Evolutionary conservation across 1,284 basidiomycete species (phyloP), one percentile per base, ranked within the genome.

Genomic region (Fomitopsis schrenkii): DNA sequence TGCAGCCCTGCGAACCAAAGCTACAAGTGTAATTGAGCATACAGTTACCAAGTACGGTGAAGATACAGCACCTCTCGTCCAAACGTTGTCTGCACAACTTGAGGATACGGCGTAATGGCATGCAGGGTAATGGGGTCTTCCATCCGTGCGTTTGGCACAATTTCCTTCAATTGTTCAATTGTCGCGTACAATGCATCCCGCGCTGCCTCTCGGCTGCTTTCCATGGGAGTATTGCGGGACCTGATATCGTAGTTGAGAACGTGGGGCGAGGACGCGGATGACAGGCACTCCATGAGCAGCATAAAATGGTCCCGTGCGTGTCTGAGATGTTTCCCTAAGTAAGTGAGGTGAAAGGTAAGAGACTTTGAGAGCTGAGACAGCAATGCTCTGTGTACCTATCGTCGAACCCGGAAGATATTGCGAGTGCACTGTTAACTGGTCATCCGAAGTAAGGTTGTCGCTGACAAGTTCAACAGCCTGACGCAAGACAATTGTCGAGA

Each of bases 1-100:
- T 94, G 92, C 33, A 94, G 74, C 28, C 80, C 84, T n/a, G 84
- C 83, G 72, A 94, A 94, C 93, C 93, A 94, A n/a, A 94, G 73
- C 90, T 93, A 54, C 35, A 44, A 14, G 42, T 22, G n/a, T 15
- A 28, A 30, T 44, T 54, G 5, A 53, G 30, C 3, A n/a, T 10
- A 41, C 55, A 42, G 10, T 46, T 35, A 26, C 22, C 38, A 40
- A 41, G 53, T 35, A 44, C 17, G 33, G 15, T n/a, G 33, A 14
- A 40, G 50, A 22, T 68, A 80, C 68, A 40, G 38, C 66, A 91
- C 91, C 80, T 94, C 92, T 74, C 92, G 77, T 28, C 90, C 93
- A 68, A 93, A 88, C 2, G 85, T 91, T n/a, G 87, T 88, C 66
- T 86, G 78, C 63, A 94, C 84, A 26, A 83, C 80, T 67, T 93